These are phyloP conservation scores for Graphilbum ipis-grandicollis DNA, from an alignment of 2,329 filamentous ascomycete species.

Conservation along the genomic window DNA sequence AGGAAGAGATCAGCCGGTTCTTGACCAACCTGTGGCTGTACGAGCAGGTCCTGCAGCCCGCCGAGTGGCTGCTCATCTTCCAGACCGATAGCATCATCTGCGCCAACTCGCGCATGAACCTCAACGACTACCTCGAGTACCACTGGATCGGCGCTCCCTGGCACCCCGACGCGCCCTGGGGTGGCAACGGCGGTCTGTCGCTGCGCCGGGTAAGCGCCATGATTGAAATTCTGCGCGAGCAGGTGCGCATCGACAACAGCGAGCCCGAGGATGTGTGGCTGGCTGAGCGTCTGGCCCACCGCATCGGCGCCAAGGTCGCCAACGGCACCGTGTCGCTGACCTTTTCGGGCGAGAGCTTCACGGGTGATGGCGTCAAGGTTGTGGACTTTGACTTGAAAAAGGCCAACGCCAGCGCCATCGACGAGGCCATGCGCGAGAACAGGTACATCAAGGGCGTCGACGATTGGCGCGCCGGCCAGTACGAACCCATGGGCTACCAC, in stretches of 20 bases:
- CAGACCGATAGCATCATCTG: conserved; percentile 38
- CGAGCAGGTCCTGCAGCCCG: conserved; percentile 26
- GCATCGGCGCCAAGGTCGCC: conserved; percentile 28
- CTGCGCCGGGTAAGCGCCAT: conserved; percentile 35
- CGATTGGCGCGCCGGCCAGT: conserved; percentile 32
- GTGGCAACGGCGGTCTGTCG: conserved; percentile 34
- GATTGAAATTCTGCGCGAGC: conserved; percentile 29
- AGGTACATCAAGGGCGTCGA: conserved; percentile 25
- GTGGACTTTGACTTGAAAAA: conserved; percentile 9
- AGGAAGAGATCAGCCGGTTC: conserved; percentile 35
- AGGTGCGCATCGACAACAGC: conserved; percentile 23
- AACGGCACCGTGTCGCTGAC: conserved; percentile 29
- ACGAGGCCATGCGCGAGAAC: conserved; percentile 14
- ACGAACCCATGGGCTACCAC: conserved; percentile 42
- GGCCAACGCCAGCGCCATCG: conserved; percentile 10
- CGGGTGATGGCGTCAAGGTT: conserved; percentile 14
- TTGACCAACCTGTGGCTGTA: conserved; percentile 35
- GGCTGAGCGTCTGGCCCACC: conserved; percentile 30
- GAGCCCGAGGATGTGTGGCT: conserved; percentile 41
- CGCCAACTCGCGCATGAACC: conserved; percentile 27
- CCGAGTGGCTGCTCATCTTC: conserved; percentile 37
- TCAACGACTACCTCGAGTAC: conserved; percentile 33
- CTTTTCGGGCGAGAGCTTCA: conserved; percentile 32
- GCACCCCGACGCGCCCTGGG: conserved; percentile 22
- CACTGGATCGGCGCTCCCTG: conserved; percentile 38